Evolutionary conservation across 495 filamentous ascomycete genomes (phyloP).

Genomic region (Friedmanniomyces simplex): DNA sequence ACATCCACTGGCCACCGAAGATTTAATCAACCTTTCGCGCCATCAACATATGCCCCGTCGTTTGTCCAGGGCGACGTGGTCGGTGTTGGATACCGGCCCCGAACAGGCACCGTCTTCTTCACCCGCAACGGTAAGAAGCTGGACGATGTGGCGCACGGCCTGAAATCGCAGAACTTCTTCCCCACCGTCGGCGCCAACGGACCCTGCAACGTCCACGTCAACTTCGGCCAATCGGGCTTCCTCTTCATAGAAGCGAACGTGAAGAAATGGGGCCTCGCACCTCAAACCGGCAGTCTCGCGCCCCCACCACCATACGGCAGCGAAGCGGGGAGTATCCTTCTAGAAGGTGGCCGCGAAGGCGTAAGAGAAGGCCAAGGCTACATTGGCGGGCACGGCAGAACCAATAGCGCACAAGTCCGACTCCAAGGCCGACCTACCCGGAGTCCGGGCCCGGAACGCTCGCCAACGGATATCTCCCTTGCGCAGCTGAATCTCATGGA

Average conservation of each 20-base stretch:
- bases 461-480: slow-evolving; percentile 93
- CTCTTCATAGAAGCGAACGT: slow-evolving; percentile 99
- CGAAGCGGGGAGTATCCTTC: slow-evolving; percentile 87
- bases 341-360: slow-evolving; percentile 72
- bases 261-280: slow-evolving; percentile 97
- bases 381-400: slow-evolving; percentile 40
- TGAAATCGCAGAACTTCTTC: slow-evolving; percentile 94
- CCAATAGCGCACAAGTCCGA: slow-evolving; percentile 47
- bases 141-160: slow-evolving; percentile 84
- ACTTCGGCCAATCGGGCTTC: slow-evolving; percentile 94
- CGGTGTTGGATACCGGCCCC: slow-evolving; percentile 87
- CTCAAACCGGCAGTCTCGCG: slow-evolving; percentile 88
- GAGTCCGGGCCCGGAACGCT: slow-evolving; percentile 81
- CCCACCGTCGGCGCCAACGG: slow-evolving; percentile 91
- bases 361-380: slow-evolving; percentile 48
- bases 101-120: slow-evolving; percentile 93
- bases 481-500: slow-evolving; percentile 63
- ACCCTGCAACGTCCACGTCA: slow-evolving; percentile 84
- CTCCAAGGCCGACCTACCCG: slow-evolving; percentile 49
- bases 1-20: slow-evolving; percentile 75
- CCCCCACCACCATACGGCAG: slow-evolving; percentile 94
- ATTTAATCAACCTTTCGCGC: slow-evolving; percentile 80
- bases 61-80: slow-evolving; percentile 91
- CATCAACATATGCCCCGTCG: slow-evolving; percentile 67
- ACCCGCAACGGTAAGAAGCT: slow-evolving; percentile 96